Evolutionary conservation across 1,284 basidiomycete species (phyloP), one percentile per base, ranked within the genome.

Genomic region (Termitomyces sp.): DNA sequence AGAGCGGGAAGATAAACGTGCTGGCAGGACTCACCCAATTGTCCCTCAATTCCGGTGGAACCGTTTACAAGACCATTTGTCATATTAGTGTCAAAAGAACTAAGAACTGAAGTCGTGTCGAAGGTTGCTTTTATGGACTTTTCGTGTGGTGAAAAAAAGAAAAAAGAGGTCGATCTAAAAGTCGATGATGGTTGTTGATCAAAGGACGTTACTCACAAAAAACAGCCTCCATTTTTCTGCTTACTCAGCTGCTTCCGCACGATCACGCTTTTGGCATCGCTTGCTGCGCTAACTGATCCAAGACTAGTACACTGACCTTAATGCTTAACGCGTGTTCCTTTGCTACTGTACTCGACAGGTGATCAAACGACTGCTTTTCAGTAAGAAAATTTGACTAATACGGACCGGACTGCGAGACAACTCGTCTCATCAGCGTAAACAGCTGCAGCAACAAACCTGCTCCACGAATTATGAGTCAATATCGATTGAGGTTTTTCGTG

Each of bases 51-150:
- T 74, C 82, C 86, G 72, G 81, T 74, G 70, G 76, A 76, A 71
- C 83, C 86, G 75, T 89, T 89, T 85, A 88, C 81, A 79, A 82
- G 82, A 82, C 86, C 87, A 90, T 90, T 89, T 76, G 85, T 84
- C 88, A 90, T 90, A 87, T 85, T 88, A 86, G 63, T 61, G 63
- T 60, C 53, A 59, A 68, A 61, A 57, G 64, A 64, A 58, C 53
- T 63, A 70, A 71, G 70, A 68, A 68, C 56, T 60, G 61, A 63
- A 63, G 58, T 62, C 50, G 60, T 58, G 60, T 56, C 58, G 58
- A 60, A 48, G 53, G 46, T 60, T 59, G 58, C 63, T 63, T 66
- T 66, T 65, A 50, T 39, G 54, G 53, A 58, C 57, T 65, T 58
- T 65, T 65, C 58, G 52, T 57, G 52, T 52, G 54, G 63, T 64